phyloP scores from a whole-genome alignment of 495 filamentous ascomycete genomes.

The Penicillium mononematosum region DNA sequence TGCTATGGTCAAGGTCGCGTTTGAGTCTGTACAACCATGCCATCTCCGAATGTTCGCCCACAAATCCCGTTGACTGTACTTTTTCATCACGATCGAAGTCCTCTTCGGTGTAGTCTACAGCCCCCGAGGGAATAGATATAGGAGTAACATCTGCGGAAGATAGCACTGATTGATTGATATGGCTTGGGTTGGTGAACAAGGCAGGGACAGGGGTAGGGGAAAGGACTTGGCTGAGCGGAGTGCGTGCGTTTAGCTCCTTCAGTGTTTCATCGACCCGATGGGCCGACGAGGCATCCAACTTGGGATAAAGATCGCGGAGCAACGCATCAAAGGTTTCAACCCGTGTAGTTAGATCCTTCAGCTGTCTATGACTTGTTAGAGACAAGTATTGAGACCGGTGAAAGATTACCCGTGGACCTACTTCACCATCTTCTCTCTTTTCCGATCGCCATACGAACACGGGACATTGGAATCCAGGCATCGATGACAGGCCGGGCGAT shows the following conservation, averaged over 20 bases:
- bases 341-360: constrained; percentile 41
- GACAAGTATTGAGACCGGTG: not conserved
- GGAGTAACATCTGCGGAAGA: constrained; percentile 28
- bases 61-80: constrained; percentile 54
- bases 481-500: constrained; percentile 55
- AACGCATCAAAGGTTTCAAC: constrained; percentile 37
- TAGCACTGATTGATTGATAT: constrained; percentile 6
- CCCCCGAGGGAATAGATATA: constrained; percentile 44
- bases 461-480: constrained; percentile 51
- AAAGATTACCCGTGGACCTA: constrained; percentile 16
- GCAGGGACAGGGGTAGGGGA: constrained; percentile 9
- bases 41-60: constrained; percentile 63
- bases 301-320: constrained; percentile 38
- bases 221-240: not conserved
- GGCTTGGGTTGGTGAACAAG: not conserved
- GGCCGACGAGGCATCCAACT: constrained; percentile 34
- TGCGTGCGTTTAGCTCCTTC: not conserved
- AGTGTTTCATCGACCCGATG: constrained; percentile 40
- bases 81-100: constrained; percentile 56
- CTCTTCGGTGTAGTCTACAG: constrained; percentile 55
- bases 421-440: constrained; percentile 58
- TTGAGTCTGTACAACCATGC: constrained; percentile 57
- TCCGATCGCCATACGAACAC: constrained; percentile 59
- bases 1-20: constrained; percentile 34
- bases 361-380: constrained; percentile 33